phyloP scores from a whole-genome alignment of 768 basidiomycete genomes.

The Calocera cornea region DNA sequence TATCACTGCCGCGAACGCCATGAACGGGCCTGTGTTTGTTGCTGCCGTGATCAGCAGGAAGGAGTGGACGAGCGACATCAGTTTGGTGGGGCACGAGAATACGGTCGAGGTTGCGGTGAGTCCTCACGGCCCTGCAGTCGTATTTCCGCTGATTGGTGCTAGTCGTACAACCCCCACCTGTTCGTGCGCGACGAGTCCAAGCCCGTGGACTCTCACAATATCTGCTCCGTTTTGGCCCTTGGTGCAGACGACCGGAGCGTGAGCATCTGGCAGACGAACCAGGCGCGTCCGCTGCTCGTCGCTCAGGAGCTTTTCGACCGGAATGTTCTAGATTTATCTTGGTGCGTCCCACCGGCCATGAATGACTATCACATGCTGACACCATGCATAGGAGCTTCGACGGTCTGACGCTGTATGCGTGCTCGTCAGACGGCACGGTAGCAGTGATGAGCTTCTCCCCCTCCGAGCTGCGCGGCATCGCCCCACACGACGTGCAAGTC shows the following conservation, averaged over 20 bases:
- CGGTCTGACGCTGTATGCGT: conserved; percentile 82
- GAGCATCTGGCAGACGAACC: conserved; percentile 93
- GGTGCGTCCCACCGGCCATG: conserved; percentile 39
- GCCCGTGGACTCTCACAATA: conserved; percentile 63
- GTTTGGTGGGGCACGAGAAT: conserved; percentile 92
- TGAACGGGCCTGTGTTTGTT: conserved; percentile 95
- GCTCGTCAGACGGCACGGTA: conserved; percentile 90
- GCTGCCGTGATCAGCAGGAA: conserved; percentile 87
- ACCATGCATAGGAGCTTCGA: conserved; percentile 62
- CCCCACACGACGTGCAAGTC: conserved; percentile 55
- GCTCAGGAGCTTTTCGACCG: conserved; percentile 88
- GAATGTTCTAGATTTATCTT: conserved; percentile 89
- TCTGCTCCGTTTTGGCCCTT: conserved; percentile 83
- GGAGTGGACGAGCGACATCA: conserved; percentile 82
- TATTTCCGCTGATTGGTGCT: conserved; percentile 8
- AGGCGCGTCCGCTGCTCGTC: conserved; percentile 79
- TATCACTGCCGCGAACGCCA: conserved; percentile 93
- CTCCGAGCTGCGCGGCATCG: conserved; percentile 63
- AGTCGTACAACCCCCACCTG: conserved; percentile 90
- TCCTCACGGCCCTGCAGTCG: conserved; percentile 6
- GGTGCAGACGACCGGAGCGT: conserved; percentile 89
- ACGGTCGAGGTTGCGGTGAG: conserved; percentile 89
- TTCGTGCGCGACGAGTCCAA: conserved; percentile 54
- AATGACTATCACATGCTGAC: conserved; percentile 5
- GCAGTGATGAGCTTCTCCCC: conserved; percentile 74